Conservation (phyloP, 169 alveolate genomes). For the Besnoitia besnoiti region DNA sequence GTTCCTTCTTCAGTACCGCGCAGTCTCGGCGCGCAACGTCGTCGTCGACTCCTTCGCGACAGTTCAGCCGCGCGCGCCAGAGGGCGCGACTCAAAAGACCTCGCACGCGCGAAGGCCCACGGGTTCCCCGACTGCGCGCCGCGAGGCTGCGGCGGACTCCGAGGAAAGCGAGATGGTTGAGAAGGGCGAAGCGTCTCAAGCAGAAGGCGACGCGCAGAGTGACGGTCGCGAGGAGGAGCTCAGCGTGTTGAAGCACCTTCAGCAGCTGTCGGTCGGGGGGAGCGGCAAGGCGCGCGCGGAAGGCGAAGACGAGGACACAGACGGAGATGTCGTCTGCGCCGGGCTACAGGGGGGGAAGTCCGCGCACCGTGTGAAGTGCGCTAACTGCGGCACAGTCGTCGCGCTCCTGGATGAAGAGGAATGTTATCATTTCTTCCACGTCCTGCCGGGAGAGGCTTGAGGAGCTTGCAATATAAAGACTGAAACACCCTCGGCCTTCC, state of each 20-base stretch:
- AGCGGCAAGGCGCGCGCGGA: background rate
- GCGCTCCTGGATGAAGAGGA: background rate
- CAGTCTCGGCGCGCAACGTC: constrained; percentile 1
- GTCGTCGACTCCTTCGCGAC: background rate
- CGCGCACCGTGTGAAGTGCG: background rate
- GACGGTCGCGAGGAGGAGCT: constrained; percentile 8
- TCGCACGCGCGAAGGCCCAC: too few species aligned
- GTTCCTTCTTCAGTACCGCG: background rate
- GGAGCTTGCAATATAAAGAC: background rate
- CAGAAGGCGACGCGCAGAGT: background rate
- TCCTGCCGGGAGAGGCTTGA: constrained; percentile 30
- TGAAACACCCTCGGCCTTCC: background rate
- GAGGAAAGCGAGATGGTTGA: too few species aligned
- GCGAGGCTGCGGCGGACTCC: too few species aligned
- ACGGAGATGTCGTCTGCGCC: background rate
- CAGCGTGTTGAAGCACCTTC: background rate
- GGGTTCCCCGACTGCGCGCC: too few species aligned
- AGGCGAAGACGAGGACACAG: background rate
- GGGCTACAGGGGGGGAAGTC: background rate
- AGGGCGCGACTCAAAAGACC: background rate
- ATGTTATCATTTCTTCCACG: background rate
- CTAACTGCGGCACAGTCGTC: background rate
- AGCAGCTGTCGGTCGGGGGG: background rate
- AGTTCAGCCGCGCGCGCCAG: too few species aligned
- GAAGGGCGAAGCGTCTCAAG: background rate